Evolutionary conservation across 331 rosid genomes (phyloP), one percentile per base, ranked within the genome.

Genomic region (Quercus lobata): DNA sequence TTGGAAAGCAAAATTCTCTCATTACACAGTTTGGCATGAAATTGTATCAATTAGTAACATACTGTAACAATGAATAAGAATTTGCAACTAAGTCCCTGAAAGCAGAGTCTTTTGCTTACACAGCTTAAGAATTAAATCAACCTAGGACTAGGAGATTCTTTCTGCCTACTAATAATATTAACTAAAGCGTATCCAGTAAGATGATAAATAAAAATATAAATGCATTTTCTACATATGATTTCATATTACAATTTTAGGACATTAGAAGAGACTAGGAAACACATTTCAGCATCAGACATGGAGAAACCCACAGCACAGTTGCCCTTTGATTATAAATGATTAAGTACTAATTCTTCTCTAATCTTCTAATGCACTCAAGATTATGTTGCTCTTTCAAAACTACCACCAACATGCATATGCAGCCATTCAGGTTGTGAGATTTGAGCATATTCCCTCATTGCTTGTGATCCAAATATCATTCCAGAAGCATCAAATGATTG

Each of bases 321-420:
- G 16, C 71, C 46, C 71, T 85, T 76, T 71, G 76, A 81, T 81
- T 80, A 65, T 70, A 73, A 57, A 70, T 44, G 61, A 30, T 46
- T 77, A 74, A 66, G 77, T 80, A 79, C 73, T 46, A 18, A 57
- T 63, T 57, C 65, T 76, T 54, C 73, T 34, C 35, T 68, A 66
- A 66, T 60, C 69, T 56, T 54, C 65, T 78, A 62, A 68, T 55
- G 58, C 56, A 62, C 52, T 69, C 24, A 69, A 74, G 73, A 68
- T 84, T 82, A 91, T 69, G 91, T 79, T 79, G 93, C 76, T 83
- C 97, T 84, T 81, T 89, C 90, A 34, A 90, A 89, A 84, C 87
- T 81, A 81, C 91, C 93, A 74, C 93, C 89, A 29, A 89, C 76
- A 84, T 93, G 98, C 97, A 96, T 96, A 82, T 96, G 96, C 73